Evolutionary conservation across 257 asterid species (phyloP), one percentile per base, ranked within the genome.

Genomic region (Plantago major): DNA sequence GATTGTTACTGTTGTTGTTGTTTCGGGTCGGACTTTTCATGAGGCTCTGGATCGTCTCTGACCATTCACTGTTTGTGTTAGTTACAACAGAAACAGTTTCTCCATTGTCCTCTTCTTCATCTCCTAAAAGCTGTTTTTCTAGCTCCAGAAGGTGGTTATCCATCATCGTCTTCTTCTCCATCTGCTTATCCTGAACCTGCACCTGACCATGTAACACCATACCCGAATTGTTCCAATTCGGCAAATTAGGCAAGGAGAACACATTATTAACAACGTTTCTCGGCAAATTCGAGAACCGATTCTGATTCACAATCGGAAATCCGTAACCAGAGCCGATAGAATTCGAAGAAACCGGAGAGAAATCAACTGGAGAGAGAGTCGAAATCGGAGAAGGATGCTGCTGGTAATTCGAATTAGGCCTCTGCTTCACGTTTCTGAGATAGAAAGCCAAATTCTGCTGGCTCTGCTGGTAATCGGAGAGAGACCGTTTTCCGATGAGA

Each of bases 91-190:
- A 84, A 14, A 80, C 80, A 7, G 72, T 67, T 17, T 82, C 85
- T 9, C 55, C 62, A 3, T n/a, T 73, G 9, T 63, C 54, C 40
- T 81, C 87, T 3, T 84, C 94, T 55, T 79, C 82, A 28, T 89
- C 97, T 10, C 76, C 84, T 7, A 87, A 65, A 6, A 90, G 85
- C 76, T 90, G 78, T 49, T 90, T 87, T 28, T 90, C 97, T 42
- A 90, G 81, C 73, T 90, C 95, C 18, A 74, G 90, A 9, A 90
- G 78, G 60, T 65, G 68, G 65, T 84, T 68, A 57, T 77, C 76
- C 84, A 84, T 72, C 84, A 76, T 67, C 60, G 70, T 80, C 67
- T 76, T 76, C 51, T 89, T 83, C 40, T 33, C 40, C 40, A 33
- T 5, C 40, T 33, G 81, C 57, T 14, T 72, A 70, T 38, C 63